Conservation (phyloP, 2,329 filamentous ascomycete genomes). For the Dothideomycetes sp. region DNA sequence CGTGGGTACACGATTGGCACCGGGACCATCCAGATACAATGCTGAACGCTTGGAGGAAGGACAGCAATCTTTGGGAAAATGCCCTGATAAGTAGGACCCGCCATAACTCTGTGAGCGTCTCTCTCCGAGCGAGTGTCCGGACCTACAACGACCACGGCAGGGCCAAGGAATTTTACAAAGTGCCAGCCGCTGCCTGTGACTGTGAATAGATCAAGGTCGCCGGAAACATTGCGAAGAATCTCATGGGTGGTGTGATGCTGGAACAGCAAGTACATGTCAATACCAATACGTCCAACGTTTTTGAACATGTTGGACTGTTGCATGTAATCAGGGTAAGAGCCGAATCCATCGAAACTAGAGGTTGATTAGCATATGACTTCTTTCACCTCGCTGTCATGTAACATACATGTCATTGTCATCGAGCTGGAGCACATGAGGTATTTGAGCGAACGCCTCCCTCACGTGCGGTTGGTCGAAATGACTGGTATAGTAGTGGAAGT, state of each 20-base stretch:
- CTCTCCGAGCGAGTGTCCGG: slow-evolving; percentile 88
- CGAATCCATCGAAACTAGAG: slow-evolving; percentile 97
- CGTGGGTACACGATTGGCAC: slow-evolving; percentile 87
- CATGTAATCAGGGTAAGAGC: slow-evolving; percentile 97
- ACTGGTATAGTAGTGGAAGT: slow-evolving; percentile 98
- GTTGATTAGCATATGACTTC: too few species aligned
- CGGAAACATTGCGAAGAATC: slow-evolving; percentile 78
- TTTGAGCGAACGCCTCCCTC: slow-evolving; percentile 92
- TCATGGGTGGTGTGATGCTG: slow-evolving; percentile 96
- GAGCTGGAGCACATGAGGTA: slow-evolving; percentile 84
- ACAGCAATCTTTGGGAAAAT: slow-evolving; percentile 92
- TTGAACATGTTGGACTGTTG: slow-evolving; percentile 96
- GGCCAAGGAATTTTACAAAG: slow-evolving; percentile 93
- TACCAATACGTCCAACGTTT: slow-evolving; percentile 89
- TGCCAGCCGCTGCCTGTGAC: slow-evolving; percentile 98
- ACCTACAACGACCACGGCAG: slow-evolving; percentile 79
- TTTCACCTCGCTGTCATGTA: too few species aligned
- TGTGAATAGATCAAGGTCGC: slow-evolving; percentile 88
- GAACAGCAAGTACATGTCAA: slow-evolving; percentile 97
- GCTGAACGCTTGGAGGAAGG: slow-evolving; percentile 84
- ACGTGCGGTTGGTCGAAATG: slow-evolving; percentile 96
- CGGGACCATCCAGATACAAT: slow-evolving; percentile 92
- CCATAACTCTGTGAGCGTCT: slow-evolving; percentile 84
- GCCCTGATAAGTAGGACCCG: slow-evolving; percentile 92
- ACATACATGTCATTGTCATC: slow-evolving; percentile 98